Percentiles rank a stretch among this genome's conserved stretches.
Evolutionary conservation across 73 alveolate species (phyloP).

Genomic region (Blepharisma japonicum): DNA sequence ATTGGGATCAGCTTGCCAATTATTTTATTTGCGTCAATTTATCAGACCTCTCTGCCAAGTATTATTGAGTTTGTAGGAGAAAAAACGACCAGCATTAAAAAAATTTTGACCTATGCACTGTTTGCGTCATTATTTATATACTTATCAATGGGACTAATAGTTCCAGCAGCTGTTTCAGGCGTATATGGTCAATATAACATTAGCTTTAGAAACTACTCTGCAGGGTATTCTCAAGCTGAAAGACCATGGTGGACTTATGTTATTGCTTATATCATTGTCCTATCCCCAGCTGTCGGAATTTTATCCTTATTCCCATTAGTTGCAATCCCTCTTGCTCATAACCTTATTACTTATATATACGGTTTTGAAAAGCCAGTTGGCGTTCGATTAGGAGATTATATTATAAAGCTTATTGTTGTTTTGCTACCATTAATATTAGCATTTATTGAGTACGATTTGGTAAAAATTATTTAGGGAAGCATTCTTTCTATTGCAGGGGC

Average conservation of each 20-base stretch:
- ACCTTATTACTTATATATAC: neutral
- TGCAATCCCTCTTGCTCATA: conserved; percentile 8
- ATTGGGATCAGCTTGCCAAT: too few species aligned
- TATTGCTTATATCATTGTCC: conserved; percentile 4
- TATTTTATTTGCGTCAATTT: too few species aligned
- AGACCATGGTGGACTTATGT: conserved; percentile 27
- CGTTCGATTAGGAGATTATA: neutral
- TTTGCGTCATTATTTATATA: neutral
- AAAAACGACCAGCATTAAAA: neutral
- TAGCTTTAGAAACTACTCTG: neutral
- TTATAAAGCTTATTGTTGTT: neutral
- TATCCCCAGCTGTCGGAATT: conserved; percentile 23
- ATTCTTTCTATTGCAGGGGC: neutral
- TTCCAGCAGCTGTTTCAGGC: conserved; percentile 12
- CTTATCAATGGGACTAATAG: neutral
- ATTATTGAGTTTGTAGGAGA: conserved; percentile 1
- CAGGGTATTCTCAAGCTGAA: conserved; percentile 15
- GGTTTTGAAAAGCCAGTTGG: neutral
- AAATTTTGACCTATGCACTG: neutral
- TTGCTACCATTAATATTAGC: neutral
- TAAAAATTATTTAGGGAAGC: neutral
- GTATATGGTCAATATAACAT: neutral
- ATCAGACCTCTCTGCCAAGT: neutral
- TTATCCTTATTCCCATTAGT: conserved; percentile 6
- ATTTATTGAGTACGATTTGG: neutral